Evolutionary conservation across 2,329 filamentous ascomycete genomes (phyloP), one percentile per base, ranked within the genome.

Genomic region (Penicillium paneum): DNA sequence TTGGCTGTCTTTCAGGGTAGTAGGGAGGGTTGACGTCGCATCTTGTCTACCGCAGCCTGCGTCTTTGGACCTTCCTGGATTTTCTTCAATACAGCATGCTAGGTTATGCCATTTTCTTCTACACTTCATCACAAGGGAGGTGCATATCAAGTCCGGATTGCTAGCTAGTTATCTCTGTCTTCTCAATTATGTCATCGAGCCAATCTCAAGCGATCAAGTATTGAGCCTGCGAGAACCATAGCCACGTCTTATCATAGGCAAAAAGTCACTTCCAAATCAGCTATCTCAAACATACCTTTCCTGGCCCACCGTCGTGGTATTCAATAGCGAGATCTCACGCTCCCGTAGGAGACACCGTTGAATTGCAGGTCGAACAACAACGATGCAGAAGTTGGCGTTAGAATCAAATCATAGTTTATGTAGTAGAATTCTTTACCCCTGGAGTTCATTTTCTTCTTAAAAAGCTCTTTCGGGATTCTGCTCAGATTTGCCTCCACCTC

Each of bases 331-430:
- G 61, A 53, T 24, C 49, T 53, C 1, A 67, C 63, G 6, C 47
- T 63, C 3, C 66, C 65, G 21, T 67, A 68, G 1, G 59, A 59
- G 3, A 62, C 55, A 0, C 60, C 61, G 17, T 69, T 65, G 24
- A 69, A 66, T 21, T 68, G 53, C 11, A 65, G 43, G 1, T 67
- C 54, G 24, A 67, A 65, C 1, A 64, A 13, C 26, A 69, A 34
- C 0, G 60, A 65, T 2, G 63, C 63, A 1, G 65, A 69, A 2
- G 46, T 52, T 1, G 65, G 60, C 0, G 59, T 66, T 15, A 69
- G 40, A 21, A 53, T 49, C 15, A 69, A 21, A 0, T 58, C 8
- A 13, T 11, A 62, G 0, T 0, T 0, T 8, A 70, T 28, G 0
- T 29, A 6, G 36, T 58, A 67, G 13, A 61, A 69, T 6, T 54